Base-by-base conservation (phyloP, 768 basidiomycete species). In the Hemileccinum rubropunctum region DNA sequence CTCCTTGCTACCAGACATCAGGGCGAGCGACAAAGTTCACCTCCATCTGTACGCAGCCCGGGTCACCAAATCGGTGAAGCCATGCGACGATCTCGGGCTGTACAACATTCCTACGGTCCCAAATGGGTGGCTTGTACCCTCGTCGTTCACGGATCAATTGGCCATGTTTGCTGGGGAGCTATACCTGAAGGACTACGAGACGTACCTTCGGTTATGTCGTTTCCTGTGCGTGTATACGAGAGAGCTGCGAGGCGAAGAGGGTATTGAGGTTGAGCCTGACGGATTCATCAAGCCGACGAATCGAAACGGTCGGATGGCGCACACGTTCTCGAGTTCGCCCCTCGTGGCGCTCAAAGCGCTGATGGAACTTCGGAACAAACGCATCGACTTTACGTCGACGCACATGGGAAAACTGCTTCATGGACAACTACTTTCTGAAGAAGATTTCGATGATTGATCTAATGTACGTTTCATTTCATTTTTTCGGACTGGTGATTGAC, bases 331-430 rank as follows among this genome's bases (percentile, higher is more conserved):
- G 15, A n/a, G 52, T 21, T 72, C 67, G 40, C 74, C 71, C 9
- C 28, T 76, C 1, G 43, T 54, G n/a, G 57, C 67, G 38, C 34
- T 65, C 18, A 48, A 52, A 38, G 52, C 40, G 12, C 32, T 62
- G 26, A 42, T 64, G 23, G 36, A 42, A n/a, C 48, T 68, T 37
- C 65, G 73, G 21, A 63, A 73, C 51, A 76, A 73, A 48, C 72
- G 72, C 12, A 60, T 69, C 57, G 53, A 60, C 14, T 76, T 64
- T 50, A 35, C 50, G 17, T 41, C 50, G 33, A 75, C 73, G 7
- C 73, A 75, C 45, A 56, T 74, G 50, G 74, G 75, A 9, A 70
- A 70, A 49, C 60, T 75, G 20, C 44, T 75, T 42, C 43, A 64
- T 42, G 62, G 54, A 17, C 58, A 51, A 36, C 32, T 46, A 8